These are phyloP conservation scores for Nicotiana obtusifolia DNA, from an alignment of 257 asterid species.

Conservation along the genomic window DNA sequence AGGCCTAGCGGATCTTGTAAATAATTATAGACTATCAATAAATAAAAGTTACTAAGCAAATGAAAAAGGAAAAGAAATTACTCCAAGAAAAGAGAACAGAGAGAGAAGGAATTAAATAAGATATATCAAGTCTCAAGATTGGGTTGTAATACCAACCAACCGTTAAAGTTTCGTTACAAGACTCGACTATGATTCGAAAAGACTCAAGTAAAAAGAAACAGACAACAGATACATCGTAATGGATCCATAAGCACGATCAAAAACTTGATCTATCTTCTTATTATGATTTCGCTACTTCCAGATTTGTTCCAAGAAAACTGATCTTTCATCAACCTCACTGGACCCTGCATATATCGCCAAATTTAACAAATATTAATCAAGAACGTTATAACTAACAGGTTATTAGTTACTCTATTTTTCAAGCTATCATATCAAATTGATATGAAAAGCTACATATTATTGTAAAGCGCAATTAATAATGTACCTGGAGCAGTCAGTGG, in stretches of 20 bases:
- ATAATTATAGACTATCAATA: not conserved
- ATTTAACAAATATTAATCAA: not conserved
- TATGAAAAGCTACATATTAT: too few species aligned
- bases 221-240: too few species aligned
- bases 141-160: not conserved
- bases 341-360: not conserved
- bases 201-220: too few species aligned
- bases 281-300: not conserved
- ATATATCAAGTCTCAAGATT: too few species aligned
- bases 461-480: not conserved
- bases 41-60: not conserved
- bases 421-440: too few species aligned
- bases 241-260: not conserved
- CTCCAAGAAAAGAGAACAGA: not conserved
- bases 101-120: not conserved
- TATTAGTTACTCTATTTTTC: too few species aligned
- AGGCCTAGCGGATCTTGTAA: not conserved
- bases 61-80: not conserved
- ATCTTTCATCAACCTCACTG: not conserved
- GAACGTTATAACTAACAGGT: too few species aligned
- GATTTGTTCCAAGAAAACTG: not conserved
- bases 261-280: not conserved
- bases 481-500: constrained; percentile 19
- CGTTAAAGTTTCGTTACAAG: not conserved
- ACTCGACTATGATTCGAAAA: not conserved